A percentile compares a stretch with the other conserved stretches of the same genome.
These are phyloP conservation scores for Colletotrichum limetticola DNA, from an alignment of 2,329 filamentous ascomycete species.

Conservation along the genomic window DNA sequence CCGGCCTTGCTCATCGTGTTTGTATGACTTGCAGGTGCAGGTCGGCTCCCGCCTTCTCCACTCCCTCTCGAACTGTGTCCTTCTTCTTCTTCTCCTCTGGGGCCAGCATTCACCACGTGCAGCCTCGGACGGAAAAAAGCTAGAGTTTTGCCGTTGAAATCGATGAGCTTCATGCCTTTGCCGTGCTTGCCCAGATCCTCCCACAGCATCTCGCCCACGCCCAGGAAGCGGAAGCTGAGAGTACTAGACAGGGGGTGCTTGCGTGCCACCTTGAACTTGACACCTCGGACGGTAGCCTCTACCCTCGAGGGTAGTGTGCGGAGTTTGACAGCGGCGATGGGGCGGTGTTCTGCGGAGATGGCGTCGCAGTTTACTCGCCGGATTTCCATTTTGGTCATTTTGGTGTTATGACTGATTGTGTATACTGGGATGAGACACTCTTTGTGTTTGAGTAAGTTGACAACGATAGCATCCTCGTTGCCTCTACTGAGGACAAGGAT, in stretches of 20 bases:
- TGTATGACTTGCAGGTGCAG: background rate
- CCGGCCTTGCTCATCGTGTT: background rate
- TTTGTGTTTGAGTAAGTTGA: slow-evolving; percentile 8
- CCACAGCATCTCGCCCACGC: slow-evolving; percentile 29
- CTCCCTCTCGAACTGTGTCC: background rate
- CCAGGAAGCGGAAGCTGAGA: slow-evolving; percentile 28
- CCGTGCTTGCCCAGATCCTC: slow-evolving; percentile 7
- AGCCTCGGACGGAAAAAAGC: slow-evolving; percentile 23
- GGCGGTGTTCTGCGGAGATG: slow-evolving; percentile 3
- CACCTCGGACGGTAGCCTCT: slow-evolving; percentile 26
- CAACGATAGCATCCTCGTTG: background rate
- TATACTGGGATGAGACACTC: background rate
- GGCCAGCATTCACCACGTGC: background rate
- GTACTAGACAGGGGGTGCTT: slow-evolving; percentile 21
- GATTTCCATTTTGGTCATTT: slow-evolving; percentile 30
- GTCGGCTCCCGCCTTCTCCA: background rate
- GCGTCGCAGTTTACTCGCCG: slow-evolving; percentile 5
- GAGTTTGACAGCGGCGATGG: slow-evolving; percentile 16
- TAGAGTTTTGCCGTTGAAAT: slow-evolving; percentile 26
- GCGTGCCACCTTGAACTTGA: slow-evolving; percentile 27
- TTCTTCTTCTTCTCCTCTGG: background rate
- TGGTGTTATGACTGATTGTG: slow-evolving; percentile 15
- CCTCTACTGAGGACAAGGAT: slow-evolving; percentile 9
- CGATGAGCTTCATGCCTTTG: slow-evolving; percentile 28
- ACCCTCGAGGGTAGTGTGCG: slow-evolving; percentile 27